These are phyloP conservation scores for Pseudopithomyces chartarum DNA, from an alignment of 2,329 filamentous ascomycete species.

Conservation along the genomic window DNA sequence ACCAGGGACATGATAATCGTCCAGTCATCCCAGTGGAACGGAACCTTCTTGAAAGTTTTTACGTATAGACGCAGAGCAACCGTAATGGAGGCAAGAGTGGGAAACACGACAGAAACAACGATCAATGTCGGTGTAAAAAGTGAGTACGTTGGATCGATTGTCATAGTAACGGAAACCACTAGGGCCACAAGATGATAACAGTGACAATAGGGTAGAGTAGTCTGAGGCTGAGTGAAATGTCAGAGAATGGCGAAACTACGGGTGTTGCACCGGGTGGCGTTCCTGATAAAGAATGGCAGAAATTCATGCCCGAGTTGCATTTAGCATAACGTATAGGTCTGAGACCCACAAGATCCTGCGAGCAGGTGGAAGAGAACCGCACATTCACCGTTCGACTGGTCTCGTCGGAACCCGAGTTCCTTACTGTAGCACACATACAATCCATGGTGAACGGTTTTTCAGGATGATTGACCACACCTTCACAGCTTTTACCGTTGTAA, in stretches of 20 bases:
- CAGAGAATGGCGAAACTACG: neutral
- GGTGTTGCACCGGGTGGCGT: neutral
- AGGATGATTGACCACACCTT: neutral
- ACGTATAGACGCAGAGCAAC: slow-evolving; percentile 1
- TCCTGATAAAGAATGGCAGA: neutral
- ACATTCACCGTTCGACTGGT: neutral
- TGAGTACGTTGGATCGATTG: neutral
- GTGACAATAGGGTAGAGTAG: neutral
- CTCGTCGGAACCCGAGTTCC: neutral
- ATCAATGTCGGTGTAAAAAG: neutral
- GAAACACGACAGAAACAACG: slow-evolving; percentile 6
- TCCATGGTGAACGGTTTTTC: neutral
- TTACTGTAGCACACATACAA: neutral
- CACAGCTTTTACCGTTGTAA: neutral
- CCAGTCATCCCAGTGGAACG: slow-evolving; percentile 6
- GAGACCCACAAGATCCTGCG: neutral
- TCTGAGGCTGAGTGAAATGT: neutral
- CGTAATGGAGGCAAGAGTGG: neutral
- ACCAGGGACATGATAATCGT: slow-evolving; percentile 1
- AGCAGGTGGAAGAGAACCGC: neutral
- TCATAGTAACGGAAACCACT: neutral
- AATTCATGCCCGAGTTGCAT: neutral
- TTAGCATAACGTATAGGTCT: neutral
- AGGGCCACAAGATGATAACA: neutral
- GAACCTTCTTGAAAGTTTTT: neutral